phyloP scores from a whole-genome alignment of 2,329 filamentous ascomycete species.

The Zymoseptoria pseudotritici region DNA sequence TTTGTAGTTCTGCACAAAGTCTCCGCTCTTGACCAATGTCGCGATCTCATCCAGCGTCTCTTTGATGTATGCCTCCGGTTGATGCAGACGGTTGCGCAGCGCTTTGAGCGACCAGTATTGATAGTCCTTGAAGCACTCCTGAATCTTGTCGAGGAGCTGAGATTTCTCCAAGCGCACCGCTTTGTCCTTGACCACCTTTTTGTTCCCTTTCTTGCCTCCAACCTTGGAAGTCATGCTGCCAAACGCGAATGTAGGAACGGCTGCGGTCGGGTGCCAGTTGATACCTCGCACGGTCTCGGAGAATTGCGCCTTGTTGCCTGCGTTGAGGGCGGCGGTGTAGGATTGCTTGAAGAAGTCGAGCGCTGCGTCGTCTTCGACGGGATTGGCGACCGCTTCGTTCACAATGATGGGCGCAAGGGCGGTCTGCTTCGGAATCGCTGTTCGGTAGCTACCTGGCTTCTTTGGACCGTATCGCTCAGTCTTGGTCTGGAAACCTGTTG shows the following conservation, averaged over 20 bases:
- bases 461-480: conserved; percentile 16
- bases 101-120: conserved; percentile 92
- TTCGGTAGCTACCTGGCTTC: conserved; percentile 24
- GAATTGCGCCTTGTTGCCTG: conserved; percentile 44
- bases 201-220: conserved; percentile 17
- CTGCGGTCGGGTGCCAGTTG: conserved; percentile 9
- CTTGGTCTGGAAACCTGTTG: conserved; percentile 16
- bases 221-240: conserved; percentile 26
- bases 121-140: conserved; percentile 74
- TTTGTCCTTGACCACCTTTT: conserved; percentile 60
- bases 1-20: conserved; percentile 80
- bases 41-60: conserved; percentile 77
- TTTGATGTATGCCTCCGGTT: conserved; percentile 90
- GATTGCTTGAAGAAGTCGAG: conserved; percentile 40
- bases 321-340: conserved; percentile 28
- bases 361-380: conserved; percentile 63
- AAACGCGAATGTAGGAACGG: conserved; percentile 31
- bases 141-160: conserved; percentile 79
- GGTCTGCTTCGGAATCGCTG: conserved; percentile 59
- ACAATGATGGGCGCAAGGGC: conserved; percentile 63
- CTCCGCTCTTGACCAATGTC: conserved; percentile 70
- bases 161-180: conserved; percentile 82
- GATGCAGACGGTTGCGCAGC: conserved; percentile 66
- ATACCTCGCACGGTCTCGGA: conserved; percentile 26
- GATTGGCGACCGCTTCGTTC: conserved; percentile 67